phyloP scores from a whole-genome alignment of 1,284 basidiomycete genomes.

The Heliocybe sulcata region DNA sequence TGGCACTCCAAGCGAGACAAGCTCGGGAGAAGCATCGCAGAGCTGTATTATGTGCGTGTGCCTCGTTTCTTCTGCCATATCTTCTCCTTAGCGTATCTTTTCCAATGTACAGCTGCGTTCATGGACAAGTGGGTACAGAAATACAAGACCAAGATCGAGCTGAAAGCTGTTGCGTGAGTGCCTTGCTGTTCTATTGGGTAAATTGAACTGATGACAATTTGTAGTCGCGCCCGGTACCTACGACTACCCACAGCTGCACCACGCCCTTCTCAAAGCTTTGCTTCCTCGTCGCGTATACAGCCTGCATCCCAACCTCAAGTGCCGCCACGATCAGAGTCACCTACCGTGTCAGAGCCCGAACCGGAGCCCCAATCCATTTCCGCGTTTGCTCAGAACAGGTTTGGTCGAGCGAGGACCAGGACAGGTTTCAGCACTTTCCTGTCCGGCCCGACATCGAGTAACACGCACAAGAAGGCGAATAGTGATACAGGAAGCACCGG shows the following conservation, averaged over 20 bases:
- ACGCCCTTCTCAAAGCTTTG: constrained; percentile 9
- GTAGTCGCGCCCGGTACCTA: constrained; percentile 59
- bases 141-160: constrained; percentile 60
- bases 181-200: constrained; percentile 2
- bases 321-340: constrained; percentile 5
- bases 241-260: constrained; percentile 47
- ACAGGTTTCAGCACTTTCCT: not conserved
- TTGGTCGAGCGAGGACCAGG: not conserved
- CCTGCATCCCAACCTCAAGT: constrained; percentile 7
- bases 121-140: constrained; percentile 60
- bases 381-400: not conserved
- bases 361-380: not conserved
- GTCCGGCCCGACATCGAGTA: constrained; percentile 5
- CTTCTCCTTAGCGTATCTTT: too few relatives aligned
- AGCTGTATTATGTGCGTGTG: constrained; percentile 48
- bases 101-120: constrained; percentile 38
- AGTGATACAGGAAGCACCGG: not conserved
- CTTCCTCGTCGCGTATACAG: constrained; percentile 5
- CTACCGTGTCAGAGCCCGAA: not conserved
- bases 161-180: constrained; percentile 79
- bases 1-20: constrained; percentile 51
- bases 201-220: not conserved
- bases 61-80: constrained; percentile 7
- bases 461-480: constrained; percentile 3
- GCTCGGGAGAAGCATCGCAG: constrained; percentile 56